Evolutionary conservation across 805 yeast genomes (phyloP).

Genomic region (Saturnispora halmiae): DNA sequence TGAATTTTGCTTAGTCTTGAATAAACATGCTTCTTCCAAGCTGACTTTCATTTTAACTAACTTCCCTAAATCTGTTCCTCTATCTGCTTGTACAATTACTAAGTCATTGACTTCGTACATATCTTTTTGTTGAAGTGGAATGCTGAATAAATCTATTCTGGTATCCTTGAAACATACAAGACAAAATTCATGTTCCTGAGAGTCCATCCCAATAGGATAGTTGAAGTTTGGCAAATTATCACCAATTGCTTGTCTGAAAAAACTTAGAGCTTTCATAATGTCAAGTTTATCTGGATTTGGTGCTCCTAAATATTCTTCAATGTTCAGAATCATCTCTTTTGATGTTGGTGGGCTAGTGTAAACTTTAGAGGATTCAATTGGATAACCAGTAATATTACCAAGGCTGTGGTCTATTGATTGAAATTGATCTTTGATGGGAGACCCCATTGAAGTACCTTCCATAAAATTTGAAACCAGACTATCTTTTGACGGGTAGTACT

Average conservation of each 20-base stretch:
- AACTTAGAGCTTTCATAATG: slow-evolving; percentile 18
- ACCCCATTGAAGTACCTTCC: no score
- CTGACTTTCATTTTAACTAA: slow-evolving; percentile 50
- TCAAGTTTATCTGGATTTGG: slow-evolving; percentile 21
- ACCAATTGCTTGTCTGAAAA: slow-evolving; percentile 4
- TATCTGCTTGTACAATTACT: slow-evolving; percentile 77
- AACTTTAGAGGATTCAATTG: no score
- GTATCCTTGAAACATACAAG: slow-evolving; percentile 73
- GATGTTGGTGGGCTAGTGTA: no score
- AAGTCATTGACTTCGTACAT: slow-evolving; percentile 47
- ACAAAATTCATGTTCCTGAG: slow-evolving; percentile 35
- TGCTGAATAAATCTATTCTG: slow-evolving; percentile 66
- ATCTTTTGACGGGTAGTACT: no score
- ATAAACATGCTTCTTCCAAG: slow-evolving; percentile 55
- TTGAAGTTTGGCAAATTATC: slow-evolving; percentile 6
- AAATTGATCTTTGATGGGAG: no score
- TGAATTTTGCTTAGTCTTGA: slow-evolving; percentile 57
- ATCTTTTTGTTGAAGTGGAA: slow-evolving; percentile 31
- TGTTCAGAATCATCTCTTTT: no score
- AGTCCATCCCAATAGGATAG: no score
- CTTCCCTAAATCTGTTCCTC: slow-evolving; percentile 71
- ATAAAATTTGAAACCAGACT: no score
- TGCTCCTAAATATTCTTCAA: slow-evolving; percentile 22
- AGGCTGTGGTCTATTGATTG: no score
- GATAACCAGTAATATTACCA: no score